Percentiles rank a stretch among this genome's conserved stretches.
Evolutionary conservation across 768 basidiomycete species (phyloP).

Genomic region (Epithele typhae): DNA sequence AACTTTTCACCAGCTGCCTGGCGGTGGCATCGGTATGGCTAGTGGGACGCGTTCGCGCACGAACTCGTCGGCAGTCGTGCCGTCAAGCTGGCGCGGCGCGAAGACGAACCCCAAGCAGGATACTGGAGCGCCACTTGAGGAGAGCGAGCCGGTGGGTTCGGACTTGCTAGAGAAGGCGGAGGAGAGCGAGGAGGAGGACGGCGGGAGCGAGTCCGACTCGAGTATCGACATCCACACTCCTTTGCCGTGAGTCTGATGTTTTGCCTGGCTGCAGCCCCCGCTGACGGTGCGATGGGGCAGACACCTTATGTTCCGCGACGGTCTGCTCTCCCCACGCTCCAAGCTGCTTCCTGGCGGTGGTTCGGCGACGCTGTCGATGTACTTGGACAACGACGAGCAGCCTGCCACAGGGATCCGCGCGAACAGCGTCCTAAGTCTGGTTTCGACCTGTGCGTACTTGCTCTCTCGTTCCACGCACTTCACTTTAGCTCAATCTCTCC

Average conservation of each 20-base stretch:
- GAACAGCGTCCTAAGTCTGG: slow-evolving; percentile 25
- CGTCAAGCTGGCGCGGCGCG: slow-evolving; percentile 14
- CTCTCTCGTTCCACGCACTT: not conserved
- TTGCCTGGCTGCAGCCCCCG: not conserved
- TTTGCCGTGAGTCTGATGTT: slow-evolving; percentile 29
- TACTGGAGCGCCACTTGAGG: not conserved
- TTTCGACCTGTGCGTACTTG: slow-evolving; percentile 21
- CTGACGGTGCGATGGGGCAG: slow-evolving; percentile 14
- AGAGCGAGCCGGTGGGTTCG: slow-evolving; percentile 9
- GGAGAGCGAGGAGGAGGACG: slow-evolving; percentile 17
- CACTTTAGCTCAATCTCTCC: too few relatives aligned
- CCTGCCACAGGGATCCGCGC: slow-evolving; percentile 4
- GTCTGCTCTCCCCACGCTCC: slow-evolving; percentile 36
- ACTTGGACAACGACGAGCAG: slow-evolving; percentile 6
- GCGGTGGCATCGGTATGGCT: too few relatives aligned
- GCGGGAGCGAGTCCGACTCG: slow-evolving; percentile 30
- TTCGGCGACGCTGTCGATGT: slow-evolving; percentile 11
- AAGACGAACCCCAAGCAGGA: not conserved
- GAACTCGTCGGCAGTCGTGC: slow-evolving; percentile 4
- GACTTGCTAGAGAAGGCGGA: slow-evolving; percentile 15
- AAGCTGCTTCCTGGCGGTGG: slow-evolving; percentile 32
- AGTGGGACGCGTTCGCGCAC: slow-evolving; percentile 15
- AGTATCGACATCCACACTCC: slow-evolving; percentile 37
- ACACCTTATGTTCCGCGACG: slow-evolving; percentile 38
- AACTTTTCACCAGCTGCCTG: slow-evolving; percentile 16